Evolutionary conservation across 345 rosid species (phyloP), one percentile per base, ranked within the genome.

Genomic region (Aquilaria yunnanensis): DNA sequence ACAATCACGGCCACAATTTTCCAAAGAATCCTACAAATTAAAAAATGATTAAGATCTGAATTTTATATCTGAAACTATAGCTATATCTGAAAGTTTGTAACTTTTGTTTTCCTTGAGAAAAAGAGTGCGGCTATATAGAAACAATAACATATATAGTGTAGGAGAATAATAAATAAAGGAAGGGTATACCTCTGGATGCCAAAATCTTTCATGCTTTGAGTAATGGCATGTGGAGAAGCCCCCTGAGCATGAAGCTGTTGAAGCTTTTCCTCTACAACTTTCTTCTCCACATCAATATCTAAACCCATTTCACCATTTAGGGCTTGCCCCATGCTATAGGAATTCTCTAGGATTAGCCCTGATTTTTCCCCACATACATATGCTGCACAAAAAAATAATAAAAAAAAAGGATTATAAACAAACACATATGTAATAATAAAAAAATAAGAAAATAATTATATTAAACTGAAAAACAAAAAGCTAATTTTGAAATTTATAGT

Each of bases 301-400:
- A 89, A 67, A 32, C 83, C 82, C 6, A 63, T 5, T 13, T 57
- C 63, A 12, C 89, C 88, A 14, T 79, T 86, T 12, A 80, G 72
- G 11, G 92, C 74, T 67, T 83, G 78, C 7, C 92, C 90, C 83
- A 86, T 63, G 10, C 2, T 30, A 29, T 69, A 74, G 9, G 85
- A 59, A 14, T 62, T 76, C 63, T 85, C 86, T 61, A 53, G 41
- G 68, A 82, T 46, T 14, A 86, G 56, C 12, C 94, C 96, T 13
- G 70, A 64, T 52, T 59, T 79, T 70, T 79, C 87, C 1, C 89
- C 88, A 3, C 79, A 77, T 10, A 83, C 95, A 54, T 76, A 90
- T 63, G 97, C 95, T 87, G 77, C 7, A 60, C 57, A 47, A 47
- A 32, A 64, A 6, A 2, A 23, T 23, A 54, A 13, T 1, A 32